Evolutionary conservation across 164 flowering plant species (phyloP).

Genomic region (Saururus chinensis): DNA sequence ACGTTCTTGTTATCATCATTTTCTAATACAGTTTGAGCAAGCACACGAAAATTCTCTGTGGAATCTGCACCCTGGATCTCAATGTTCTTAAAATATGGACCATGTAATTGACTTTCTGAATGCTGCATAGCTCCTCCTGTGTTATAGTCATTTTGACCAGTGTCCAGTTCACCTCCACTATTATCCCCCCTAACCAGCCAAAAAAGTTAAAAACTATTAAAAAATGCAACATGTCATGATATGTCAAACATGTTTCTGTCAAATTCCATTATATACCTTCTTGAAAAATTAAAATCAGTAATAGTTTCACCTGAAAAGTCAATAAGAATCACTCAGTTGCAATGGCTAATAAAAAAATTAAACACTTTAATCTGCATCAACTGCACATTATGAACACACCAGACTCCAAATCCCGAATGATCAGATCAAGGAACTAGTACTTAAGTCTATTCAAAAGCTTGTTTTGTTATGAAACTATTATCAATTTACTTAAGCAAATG

Average conservation of each 20-base stretch:
- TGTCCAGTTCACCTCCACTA: neutral
- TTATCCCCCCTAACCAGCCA: neutral
- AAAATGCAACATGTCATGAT: neutral
- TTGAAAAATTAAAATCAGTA: conserved; percentile 1
- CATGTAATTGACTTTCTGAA: neutral
- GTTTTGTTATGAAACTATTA: neutral
- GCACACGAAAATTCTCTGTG: neutral
- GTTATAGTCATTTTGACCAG: no score
- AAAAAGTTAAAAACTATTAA: neutral
- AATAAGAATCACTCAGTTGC: neutral
- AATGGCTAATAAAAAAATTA: neutral
- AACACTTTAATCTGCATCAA: neutral
- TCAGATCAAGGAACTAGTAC: no score
- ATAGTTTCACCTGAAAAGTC: conserved; percentile 5
- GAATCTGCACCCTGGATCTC: neutral
- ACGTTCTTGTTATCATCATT: neutral
- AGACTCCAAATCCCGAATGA: no score
- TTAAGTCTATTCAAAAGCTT: no score
- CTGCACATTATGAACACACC: neutral
- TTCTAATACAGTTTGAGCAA: neutral
- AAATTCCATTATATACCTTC: conserved; percentile 1
- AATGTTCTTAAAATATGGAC: neutral
- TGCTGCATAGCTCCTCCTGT: neutral
- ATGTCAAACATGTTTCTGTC: neutral
- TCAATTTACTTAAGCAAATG: neutral